Conservation (phyloP, 1,284 basidiomycete species). For the Rhodotorula mucilaginosa region DNA sequence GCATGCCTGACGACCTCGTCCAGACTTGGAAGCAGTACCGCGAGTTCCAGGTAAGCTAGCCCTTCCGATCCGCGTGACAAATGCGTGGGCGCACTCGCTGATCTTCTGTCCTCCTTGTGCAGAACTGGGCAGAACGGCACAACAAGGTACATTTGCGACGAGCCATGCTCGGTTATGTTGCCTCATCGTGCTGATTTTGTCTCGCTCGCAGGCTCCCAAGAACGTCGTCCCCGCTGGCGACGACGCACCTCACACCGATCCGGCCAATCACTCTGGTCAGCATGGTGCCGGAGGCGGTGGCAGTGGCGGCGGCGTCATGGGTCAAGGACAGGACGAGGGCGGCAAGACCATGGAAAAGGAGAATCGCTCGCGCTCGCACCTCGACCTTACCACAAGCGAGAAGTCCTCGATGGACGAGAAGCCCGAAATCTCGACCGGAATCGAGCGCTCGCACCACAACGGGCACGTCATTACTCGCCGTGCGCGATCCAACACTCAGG, state of each 20-base stretch:
- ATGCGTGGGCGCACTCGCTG: constrained; percentile 1
- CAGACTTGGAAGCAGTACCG: constrained; percentile 94
- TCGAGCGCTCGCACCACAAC: constrained; percentile 15
- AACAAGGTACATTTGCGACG: constrained; percentile 33
- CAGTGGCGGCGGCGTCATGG: constrained; percentile 49
- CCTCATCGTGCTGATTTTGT: too few relatives aligned
- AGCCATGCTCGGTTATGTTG: too few relatives aligned
- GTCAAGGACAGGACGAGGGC: constrained; percentile 40
- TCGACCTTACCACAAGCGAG: constrained; percentile 7
- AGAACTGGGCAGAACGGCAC: constrained; percentile 37
- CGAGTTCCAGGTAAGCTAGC: constrained; percentile 58
- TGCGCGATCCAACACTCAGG: constrained; percentile 42
- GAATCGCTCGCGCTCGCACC: neutral
- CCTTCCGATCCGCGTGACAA: constrained; percentile 48
- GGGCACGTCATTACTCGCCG: constrained; percentile 24
- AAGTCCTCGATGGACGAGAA: constrained; percentile 7
- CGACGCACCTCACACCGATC: constrained; percentile 47
- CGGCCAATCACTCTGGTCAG: constrained; percentile 48
- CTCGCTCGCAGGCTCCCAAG: constrained; percentile 41
- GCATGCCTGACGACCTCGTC: constrained; percentile 82
- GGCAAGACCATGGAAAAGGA: constrained; percentile 25
- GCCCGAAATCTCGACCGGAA: neutral
- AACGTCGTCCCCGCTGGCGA: constrained; percentile 46
- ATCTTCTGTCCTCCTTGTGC: neutral
- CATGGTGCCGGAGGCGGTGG: constrained; percentile 53